Evolutionary conservation across 2,329 filamentous ascomycete genomes (phyloP).

Genomic region (Pestalotiopsis fici): DNA sequence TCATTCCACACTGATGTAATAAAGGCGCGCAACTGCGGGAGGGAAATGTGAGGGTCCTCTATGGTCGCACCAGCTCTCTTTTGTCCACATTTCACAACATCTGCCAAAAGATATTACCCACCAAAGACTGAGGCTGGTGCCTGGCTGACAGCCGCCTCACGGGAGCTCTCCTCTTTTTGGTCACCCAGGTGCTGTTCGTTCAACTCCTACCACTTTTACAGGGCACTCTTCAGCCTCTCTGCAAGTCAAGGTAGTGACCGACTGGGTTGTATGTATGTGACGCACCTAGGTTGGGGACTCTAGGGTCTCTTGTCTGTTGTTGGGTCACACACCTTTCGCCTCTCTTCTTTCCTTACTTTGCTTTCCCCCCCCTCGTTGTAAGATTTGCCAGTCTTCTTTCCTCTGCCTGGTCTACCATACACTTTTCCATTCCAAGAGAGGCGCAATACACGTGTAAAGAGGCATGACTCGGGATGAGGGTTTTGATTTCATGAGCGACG

Average conservation of each 20-base stretch:
- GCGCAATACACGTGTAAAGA: background rate
- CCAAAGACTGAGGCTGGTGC: background rate
- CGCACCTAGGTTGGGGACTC: background rate
- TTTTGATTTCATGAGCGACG: background rate
- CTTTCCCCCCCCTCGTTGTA: background rate
- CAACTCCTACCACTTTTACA: background rate
- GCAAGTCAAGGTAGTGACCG: background rate
- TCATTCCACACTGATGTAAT: background rate
- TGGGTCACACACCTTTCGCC: background rate
- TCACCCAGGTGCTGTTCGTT: background rate
- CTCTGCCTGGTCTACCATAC: background rate
- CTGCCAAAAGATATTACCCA: background rate
- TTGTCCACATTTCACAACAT: no score
- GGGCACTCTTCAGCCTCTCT: conserved; percentile 8
- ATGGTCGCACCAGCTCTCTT: background rate
- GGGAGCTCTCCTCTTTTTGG: background rate
- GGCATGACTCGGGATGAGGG: background rate
- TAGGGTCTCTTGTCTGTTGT: background rate
- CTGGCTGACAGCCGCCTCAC: no score
- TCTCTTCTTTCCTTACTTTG: background rate
- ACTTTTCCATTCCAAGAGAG: background rate
- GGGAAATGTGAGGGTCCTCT: background rate
- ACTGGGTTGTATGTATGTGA: background rate
- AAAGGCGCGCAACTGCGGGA: background rate
- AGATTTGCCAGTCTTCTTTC: background rate